Evolutionary conservation across 768 basidiomycete genomes (phyloP), one percentile per base, ranked within the genome.

Genomic region (Panaeolus papilionaceus): DNA sequence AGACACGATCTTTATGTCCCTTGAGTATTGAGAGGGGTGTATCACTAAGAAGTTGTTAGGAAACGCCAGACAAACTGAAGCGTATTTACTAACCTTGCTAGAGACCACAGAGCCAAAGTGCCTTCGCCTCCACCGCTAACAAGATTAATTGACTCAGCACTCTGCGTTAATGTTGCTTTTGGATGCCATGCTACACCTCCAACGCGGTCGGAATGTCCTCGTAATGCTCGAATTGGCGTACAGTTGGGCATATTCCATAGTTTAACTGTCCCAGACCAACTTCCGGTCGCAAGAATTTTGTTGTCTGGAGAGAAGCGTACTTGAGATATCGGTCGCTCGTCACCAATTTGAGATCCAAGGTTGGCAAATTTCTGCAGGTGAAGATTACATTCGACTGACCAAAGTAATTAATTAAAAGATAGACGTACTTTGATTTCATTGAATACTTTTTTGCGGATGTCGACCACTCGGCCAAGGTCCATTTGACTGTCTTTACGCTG

Each of bases 111-210:
- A 75, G 94, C 89, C 62, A 99, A 86, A 70, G 84, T 88, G 62
- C 88, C 88, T 76, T 99, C 98, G 14, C 92, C 96, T 5, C 92
- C 97, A 44, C 96, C 94, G 68, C 95, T 97, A 2, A 88, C 96
- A 63, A 99, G 83, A 76, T 98, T 98, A 14, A 94, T 91, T 0
- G 84, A 64, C 69, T 88, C 81, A 75, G 86, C 79, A 64, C 83
- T 76, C 76, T 91, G 88, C 62, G 90, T 77, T 14, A 96, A 74
- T 0, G 96, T 98, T 18, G 97, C 96, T 73, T 90, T 82, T 0
- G 98, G 98, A 82, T 99, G 96, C 98, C 98, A 99, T 44, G 96
- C 96, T 54, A 98, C 91, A 20, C 98, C 98, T 62, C 98, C 95
- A 37, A 99, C 90, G 63, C 92, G 90, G 74, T 99, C 97, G 42